Conservation (phyloP, 163 green algal species). For the Picocystis sp. region DNA sequence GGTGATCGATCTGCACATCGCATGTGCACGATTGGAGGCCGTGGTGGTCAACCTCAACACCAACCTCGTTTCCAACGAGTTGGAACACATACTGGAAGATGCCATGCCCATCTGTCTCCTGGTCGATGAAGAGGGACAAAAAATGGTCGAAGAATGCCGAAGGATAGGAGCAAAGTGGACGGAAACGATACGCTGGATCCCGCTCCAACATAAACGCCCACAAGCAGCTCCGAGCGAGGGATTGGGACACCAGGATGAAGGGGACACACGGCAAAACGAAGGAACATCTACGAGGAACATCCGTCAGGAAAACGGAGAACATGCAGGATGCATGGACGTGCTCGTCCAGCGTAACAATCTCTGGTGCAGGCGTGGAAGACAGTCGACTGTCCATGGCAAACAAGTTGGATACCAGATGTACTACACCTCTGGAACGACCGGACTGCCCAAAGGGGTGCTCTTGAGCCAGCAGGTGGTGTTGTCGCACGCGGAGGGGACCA, state of each 20-base stretch:
- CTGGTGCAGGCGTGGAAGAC: not conserved
- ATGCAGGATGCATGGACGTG: no score
- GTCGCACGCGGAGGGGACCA: slow-evolving; percentile 53
- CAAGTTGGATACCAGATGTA: slow-evolving; percentile 46
- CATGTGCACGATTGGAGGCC: slow-evolving; percentile 38
- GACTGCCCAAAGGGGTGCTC: slow-evolving; percentile 58
- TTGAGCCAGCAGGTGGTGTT: slow-evolving; percentile 53
- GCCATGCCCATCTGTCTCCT: slow-evolving; percentile 30
- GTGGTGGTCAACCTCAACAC: slow-evolving; percentile 63
- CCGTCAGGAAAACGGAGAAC: no score
- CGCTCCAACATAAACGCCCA: no score
- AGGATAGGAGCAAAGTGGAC: no score
- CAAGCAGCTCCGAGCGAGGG: no score
- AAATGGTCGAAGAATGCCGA: slow-evolving; percentile 16
- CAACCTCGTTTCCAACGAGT: slow-evolving; percentile 45
- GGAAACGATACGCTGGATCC: no score
- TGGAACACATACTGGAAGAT: slow-evolving; percentile 46
- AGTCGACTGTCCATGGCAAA: slow-evolving; percentile 6
- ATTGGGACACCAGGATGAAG: no score
- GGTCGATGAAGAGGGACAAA: slow-evolving; percentile 10
- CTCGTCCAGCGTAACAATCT: no score
- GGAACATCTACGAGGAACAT: no score
- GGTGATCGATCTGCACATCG: slow-evolving; percentile 56
- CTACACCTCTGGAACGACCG: slow-evolving; percentile 64
- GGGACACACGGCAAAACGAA: no score